phyloP scores from a whole-genome alignment of 495 filamentous ascomycete genomes.

The Aspergillus cavernicola region DNA sequence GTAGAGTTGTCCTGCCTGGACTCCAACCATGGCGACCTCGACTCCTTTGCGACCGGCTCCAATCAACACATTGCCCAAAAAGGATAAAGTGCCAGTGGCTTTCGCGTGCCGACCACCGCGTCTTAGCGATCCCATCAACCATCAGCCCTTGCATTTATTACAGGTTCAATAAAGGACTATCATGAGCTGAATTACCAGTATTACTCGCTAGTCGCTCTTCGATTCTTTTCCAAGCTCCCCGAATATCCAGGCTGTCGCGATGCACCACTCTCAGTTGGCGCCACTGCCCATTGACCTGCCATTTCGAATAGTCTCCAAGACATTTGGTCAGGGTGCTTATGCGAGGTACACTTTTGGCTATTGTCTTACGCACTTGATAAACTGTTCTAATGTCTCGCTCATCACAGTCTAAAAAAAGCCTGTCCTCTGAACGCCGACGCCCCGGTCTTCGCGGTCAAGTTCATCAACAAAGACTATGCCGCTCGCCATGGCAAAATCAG shows the following conservation, averaged over 20 bases:
- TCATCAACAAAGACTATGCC: conserved; percentile 96
- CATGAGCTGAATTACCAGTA: not conserved
- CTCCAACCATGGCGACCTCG: not conserved
- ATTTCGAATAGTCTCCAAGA: conserved; percentile 92
- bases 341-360: conserved; percentile 66
- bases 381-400: conserved; percentile 8
- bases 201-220: not conserved
- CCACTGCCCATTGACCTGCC: conserved; percentile 83
- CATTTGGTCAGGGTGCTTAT: conserved; percentile 94
- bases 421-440: conserved; percentile 61
- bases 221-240: not conserved
- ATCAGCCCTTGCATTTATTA: conserved; percentile 16
- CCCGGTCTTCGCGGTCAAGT: conserved; percentile 93
- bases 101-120: conserved; percentile 29
- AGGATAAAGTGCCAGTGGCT: conserved; percentile 50
- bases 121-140: conserved; percentile 18
- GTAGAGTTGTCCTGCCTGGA: too few relatives aligned
- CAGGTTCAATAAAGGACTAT: not conserved
- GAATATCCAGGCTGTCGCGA: conserved; percentile 17
- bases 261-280: conserved; percentile 79
- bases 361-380: not conserved
- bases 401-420: conserved; percentile 85
- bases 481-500: conserved; percentile 82
- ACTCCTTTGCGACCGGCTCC: conserved; percentile 9
- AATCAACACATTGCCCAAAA: conserved; percentile 43